These are phyloP conservation scores for Aspergillus fumigatiaffinis DNA, from an alignment of 2,329 filamentous ascomycete species.

Conservation along the genomic window DNA sequence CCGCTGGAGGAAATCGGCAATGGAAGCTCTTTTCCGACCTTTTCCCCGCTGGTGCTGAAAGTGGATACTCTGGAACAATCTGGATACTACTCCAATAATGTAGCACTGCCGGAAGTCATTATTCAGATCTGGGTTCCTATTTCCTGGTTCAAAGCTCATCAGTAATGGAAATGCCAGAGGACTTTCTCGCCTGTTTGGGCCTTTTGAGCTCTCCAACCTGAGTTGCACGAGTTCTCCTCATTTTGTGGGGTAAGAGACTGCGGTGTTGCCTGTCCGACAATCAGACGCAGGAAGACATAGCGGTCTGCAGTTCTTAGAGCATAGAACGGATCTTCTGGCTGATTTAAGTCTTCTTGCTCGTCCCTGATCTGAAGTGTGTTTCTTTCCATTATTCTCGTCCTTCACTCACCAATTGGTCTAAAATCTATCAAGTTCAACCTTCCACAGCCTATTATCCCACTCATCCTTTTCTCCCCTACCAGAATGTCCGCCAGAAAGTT, in stretches of 20 bases:
- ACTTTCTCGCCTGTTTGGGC: neutral
- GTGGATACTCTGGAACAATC: neutral
- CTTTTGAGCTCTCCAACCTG: neutral
- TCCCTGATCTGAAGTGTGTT: neutral
- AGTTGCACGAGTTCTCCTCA: neutral
- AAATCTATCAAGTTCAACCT: neutral
- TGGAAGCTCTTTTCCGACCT: constrained; percentile 14
- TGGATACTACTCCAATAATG: neutral
- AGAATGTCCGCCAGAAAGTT: constrained; percentile 31
- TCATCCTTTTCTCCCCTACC: neutral
- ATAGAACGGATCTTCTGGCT: neutral
- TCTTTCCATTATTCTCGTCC: neutral
- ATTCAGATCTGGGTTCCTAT: neutral
- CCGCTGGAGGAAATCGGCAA: neutral
- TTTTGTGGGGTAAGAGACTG: neutral
- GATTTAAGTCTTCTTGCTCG: neutral
- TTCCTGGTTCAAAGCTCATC: neutral
- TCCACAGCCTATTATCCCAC: neutral
- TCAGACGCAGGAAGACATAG: neutral
- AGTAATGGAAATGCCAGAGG: neutral
- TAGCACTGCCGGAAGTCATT: neutral
- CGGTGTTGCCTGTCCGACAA: neutral
- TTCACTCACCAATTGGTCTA: neutral
- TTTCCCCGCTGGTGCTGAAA: neutral
- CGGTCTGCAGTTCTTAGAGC: neutral